Conservation (phyloP, 108 stramenopile genomes). For the Nitzschia sp. region DNA sequence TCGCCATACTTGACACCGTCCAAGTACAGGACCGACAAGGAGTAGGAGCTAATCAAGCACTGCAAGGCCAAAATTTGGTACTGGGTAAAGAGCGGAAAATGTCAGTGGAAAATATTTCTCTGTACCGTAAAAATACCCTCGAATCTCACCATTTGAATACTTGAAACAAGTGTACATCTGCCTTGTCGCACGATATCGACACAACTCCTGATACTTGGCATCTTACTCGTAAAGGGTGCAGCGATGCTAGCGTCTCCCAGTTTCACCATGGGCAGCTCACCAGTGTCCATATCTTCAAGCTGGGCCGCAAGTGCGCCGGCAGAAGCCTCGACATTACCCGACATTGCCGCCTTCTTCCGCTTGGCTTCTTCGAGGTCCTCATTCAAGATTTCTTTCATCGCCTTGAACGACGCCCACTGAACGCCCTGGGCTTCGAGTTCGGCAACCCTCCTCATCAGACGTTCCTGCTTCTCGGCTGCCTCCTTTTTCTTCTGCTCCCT, state of each 20-base stretch:
- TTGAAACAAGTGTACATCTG: slow-evolving; percentile 88
- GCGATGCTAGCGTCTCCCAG: slow-evolving; percentile 97
- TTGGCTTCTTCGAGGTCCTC: slow-evolving; percentile 70
- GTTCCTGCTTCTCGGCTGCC: slow-evolving; percentile 67
- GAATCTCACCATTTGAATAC: slow-evolving; percentile 81
- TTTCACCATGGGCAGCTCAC: slow-evolving; percentile 89
- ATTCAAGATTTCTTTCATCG: slow-evolving; percentile 80
- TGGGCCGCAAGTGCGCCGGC: slow-evolving; percentile 77
- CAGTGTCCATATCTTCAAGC: slow-evolving; percentile 79
- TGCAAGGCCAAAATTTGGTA: slow-evolving; percentile 97
- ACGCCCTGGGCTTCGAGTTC: slow-evolving; percentile 85
- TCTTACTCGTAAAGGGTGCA: slow-evolving; percentile 95
- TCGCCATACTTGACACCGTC: slow-evolving; percentile 98
- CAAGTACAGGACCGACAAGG: slow-evolving; percentile 92
- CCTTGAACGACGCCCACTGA: slow-evolving; percentile 81
- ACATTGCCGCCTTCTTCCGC: slow-evolving; percentile 52
- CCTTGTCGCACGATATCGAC: slow-evolving; percentile 97
- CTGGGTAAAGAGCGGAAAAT: slow-evolving; percentile 22
- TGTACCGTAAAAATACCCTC: not conserved
- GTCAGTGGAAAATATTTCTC: slow-evolving; percentile 22
- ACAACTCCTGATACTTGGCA: slow-evolving; percentile 94
- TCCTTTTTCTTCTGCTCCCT: slow-evolving; percentile 54
- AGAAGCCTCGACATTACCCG: slow-evolving; percentile 66
- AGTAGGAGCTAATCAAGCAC: slow-evolving; percentile 96
- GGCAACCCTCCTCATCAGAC: slow-evolving; percentile 56